A percentile compares a stretch with the other conserved stretches of the same genome.
phyloP scores from a whole-genome alignment of 2,329 filamentous ascomycete species.

The Sporothrix dimorphospora region DNA sequence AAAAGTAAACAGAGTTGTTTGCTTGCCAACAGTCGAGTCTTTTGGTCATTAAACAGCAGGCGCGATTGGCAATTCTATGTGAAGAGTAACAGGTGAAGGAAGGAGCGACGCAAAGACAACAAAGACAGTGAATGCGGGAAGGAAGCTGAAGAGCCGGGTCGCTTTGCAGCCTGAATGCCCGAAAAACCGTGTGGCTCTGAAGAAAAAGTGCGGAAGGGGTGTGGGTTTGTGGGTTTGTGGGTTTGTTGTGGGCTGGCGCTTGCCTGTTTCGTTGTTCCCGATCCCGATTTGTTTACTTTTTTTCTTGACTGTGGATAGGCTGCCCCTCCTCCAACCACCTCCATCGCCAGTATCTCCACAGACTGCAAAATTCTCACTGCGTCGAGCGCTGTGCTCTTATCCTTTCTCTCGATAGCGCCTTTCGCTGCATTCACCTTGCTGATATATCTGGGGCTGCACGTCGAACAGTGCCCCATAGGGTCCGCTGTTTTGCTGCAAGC shows the following conservation, averaged over 20 bases:
- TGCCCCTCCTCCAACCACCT: slow-evolving; percentile 19
- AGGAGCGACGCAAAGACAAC: background rate
- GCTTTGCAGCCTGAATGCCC: background rate
- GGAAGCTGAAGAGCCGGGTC: background rate
- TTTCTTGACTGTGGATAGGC: background rate
- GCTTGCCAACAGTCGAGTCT: background rate
- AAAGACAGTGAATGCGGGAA: background rate
- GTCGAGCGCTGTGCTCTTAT: too few relatives aligned
- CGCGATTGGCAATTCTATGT: background rate
- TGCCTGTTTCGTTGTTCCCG: slow-evolving; percentile 4
- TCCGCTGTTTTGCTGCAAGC: slow-evolving; percentile 21
- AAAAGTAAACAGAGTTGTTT: background rate
- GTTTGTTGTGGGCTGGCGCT: background rate
- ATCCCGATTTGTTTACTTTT: slow-evolving; percentile 21
- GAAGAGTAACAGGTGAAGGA: background rate
- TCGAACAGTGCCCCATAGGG: background rate
- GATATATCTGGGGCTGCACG: background rate
- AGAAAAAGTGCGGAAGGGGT: background rate
- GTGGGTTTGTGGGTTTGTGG: slow-evolving; percentile 11
- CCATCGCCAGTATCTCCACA: background rate
- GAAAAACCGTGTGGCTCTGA: slow-evolving; percentile 10
- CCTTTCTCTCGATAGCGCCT: background rate
- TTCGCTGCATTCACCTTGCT: background rate
- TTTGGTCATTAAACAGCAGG: background rate
- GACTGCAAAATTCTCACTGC: background rate